Conservation (phyloP, 2,329 filamentous ascomycete genomes). For the Trichophyton rubrum region DNA sequence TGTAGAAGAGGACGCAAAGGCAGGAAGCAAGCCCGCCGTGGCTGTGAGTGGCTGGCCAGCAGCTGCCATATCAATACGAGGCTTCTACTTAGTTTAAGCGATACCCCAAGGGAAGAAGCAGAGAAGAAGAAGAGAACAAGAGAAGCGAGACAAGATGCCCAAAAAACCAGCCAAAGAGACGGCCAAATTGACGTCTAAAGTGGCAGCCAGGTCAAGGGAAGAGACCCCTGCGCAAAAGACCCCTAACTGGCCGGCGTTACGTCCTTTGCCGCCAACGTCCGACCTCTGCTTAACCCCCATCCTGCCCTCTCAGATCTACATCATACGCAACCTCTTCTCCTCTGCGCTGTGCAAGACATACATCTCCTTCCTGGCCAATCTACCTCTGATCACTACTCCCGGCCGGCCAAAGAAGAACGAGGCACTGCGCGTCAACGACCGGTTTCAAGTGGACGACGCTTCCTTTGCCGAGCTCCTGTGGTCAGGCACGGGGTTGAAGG, state of each 20-base stretch:
- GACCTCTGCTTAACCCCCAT: slow-evolving; percentile 50
- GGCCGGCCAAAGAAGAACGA: slow-evolving; percentile 66
- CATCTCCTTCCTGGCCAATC: slow-evolving; percentile 55
- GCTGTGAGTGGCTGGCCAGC: too few relatives aligned
- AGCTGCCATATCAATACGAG: not conserved
- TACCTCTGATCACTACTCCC: slow-evolving; percentile 67
- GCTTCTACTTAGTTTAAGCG: not conserved
- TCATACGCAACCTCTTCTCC: slow-evolving; percentile 63
- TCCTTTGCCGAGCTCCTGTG: slow-evolving; percentile 64
- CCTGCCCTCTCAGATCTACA: slow-evolving; percentile 55
- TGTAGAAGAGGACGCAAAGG: too few relatives aligned
- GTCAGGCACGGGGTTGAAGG: slow-evolving; percentile 60
- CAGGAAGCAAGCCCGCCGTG: too few relatives aligned
- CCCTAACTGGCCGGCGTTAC: slow-evolving; percentile 33
- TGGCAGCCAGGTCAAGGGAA: not conserved
- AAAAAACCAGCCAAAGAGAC: too few relatives aligned
- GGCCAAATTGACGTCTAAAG: too few relatives aligned
- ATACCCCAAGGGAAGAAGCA: not conserved
- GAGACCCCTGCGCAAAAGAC: not conserved
- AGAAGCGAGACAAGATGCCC: not conserved
- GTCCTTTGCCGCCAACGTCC: slow-evolving; percentile 52
- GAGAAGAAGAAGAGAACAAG: not conserved
- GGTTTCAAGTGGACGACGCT: slow-evolving; percentile 69
- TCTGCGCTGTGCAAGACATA: slow-evolving; percentile 63
- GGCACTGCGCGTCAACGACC: slow-evolving; percentile 76